These are phyloP conservation scores for Strobilomyces echinocephalus DNA, from an alignment of 768 basidiomycete species.

Conservation along the genomic window DNA sequence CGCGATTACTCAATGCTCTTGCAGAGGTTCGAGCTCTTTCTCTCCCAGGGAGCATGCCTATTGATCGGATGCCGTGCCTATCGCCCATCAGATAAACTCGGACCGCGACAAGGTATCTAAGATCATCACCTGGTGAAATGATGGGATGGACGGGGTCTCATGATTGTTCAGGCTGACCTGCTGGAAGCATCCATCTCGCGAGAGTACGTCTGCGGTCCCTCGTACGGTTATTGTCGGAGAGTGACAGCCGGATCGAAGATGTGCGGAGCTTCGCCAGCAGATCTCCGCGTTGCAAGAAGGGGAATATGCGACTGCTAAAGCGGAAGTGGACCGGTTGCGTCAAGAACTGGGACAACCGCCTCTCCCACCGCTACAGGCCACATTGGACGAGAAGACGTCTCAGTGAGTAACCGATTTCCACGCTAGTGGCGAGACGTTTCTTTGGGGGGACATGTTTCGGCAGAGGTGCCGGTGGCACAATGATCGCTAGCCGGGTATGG, in stretches of 20 bases:
- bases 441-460: constrained; percentile 2
- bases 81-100: constrained; percentile 58
- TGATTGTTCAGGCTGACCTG: constrained; percentile 52
- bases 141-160: constrained; percentile 5
- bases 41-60: constrained; percentile 1
- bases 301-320: constrained; percentile 70
- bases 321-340: constrained; percentile 71
- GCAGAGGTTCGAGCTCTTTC: constrained; percentile 51
- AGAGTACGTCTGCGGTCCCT: constrained; percentile 46
- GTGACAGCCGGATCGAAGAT: constrained; percentile 38
- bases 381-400: constrained; percentile 63
- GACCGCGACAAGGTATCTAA: constrained; percentile 77
- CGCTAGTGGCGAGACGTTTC: constrained; percentile 2
- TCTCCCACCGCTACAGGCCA: constrained; percentile 65
- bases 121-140: background rate
- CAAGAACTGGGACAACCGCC: constrained; percentile 73
- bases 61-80: constrained; percentile 8
- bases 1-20: constrained; percentile 60
- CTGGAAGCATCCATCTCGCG: constrained; percentile 61
- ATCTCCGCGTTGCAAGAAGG: constrained; percentile 66
- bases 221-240: background rate
- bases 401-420: constrained; percentile 38
- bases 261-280: constrained; percentile 59
- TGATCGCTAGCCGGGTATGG: constrained; percentile 4
- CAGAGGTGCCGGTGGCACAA: background rate